A percentile compares a stretch with the other conserved stretches of the same genome.
These are phyloP conservation scores for Pythium plurisporium DNA, from an alignment of 352 stramenopile genomes.

Conservation along the genomic window DNA sequence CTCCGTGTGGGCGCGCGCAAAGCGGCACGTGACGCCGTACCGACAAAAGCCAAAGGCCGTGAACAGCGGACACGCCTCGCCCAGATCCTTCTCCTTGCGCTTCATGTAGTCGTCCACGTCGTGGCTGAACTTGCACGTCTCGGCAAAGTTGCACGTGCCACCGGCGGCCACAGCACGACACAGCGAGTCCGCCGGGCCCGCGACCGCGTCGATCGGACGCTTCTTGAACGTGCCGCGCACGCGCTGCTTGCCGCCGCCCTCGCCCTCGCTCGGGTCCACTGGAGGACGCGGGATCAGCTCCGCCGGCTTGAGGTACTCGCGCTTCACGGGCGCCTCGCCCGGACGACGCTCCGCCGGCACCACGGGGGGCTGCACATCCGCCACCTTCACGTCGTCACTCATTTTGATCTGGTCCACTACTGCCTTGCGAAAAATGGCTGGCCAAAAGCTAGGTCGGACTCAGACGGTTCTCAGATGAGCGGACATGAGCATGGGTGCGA, in stretches of 20 bases:
- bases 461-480: conserved; percentile 1
- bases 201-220: conserved; percentile 56
- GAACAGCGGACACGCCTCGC: conserved; percentile 74
- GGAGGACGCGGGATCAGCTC: conserved; percentile 22
- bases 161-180: conserved; percentile 64
- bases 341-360: conserved; percentile 8
- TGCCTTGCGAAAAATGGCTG: conserved; percentile 11
- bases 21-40: conserved; percentile 91
- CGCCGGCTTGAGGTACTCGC: conserved; percentile 56
- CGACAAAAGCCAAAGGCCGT: conserved; percentile 83
- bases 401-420: not conserved
- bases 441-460: not conserved
- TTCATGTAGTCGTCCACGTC: conserved; percentile 82
- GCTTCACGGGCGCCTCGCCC: conserved; percentile 39
- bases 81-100: conserved; percentile 80
- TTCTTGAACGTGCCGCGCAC: conserved; percentile 81
- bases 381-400: conserved; percentile 19
- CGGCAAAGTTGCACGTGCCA: conserved; percentile 59
- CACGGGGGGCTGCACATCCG: not conserved
- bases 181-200: conserved; percentile 59
- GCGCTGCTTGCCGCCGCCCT: conserved; percentile 17
- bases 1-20: conserved; percentile 74
- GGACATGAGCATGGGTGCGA: not conserved
- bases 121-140: conserved; percentile 86
- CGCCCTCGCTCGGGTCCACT: conserved; percentile 6